Percentiles rank a stretch among this genome's conserved stretches.
phyloP scores from a whole-genome alignment of 2,329 filamentous ascomycete genomes.

The Fusarium chlamydosporum region DNA sequence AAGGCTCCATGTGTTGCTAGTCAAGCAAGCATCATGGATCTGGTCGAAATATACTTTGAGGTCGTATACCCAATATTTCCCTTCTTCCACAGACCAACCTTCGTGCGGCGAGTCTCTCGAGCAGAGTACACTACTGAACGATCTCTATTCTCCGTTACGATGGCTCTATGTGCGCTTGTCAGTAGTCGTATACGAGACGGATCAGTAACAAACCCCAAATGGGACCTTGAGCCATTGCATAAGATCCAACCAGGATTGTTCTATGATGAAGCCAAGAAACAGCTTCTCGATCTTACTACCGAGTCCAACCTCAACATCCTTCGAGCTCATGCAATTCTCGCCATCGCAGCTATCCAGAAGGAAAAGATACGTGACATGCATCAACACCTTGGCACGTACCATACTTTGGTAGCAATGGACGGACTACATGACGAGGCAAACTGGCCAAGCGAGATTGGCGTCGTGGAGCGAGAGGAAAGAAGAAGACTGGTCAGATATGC shows the following conservation, averaged over 20 bases:
- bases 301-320: background rate
- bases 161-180: conserved; percentile 3
- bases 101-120: conserved; percentile 1
- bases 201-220: conserved; percentile 2
- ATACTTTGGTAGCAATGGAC: conserved; percentile 4
- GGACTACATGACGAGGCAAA: conserved; percentile 1
- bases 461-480: background rate
- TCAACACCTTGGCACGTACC: background rate
- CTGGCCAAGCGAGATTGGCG: background rate
- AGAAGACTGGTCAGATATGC: conserved; percentile 1
- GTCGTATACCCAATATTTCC: conserved; percentile 4
- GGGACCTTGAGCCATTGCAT: background rate
- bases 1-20: background rate
- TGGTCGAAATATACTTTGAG: background rate
- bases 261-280: conserved; percentile 1
- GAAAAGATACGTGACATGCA: conserved; percentile 4
- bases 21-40: conserved; percentile 3
- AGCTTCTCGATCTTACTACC: background rate
- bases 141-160: background rate
- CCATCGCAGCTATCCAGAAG: background rate
- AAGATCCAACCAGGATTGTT: background rate
- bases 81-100: background rate
- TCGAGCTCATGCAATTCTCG: conserved; percentile 1
- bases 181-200: conserved; percentile 1
- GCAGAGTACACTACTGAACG: background rate